Evolutionary conservation across 169 alveolate species (phyloP), one percentile per base, ranked within the genome.

Genomic region (Theileria luwenshuni): DNA sequence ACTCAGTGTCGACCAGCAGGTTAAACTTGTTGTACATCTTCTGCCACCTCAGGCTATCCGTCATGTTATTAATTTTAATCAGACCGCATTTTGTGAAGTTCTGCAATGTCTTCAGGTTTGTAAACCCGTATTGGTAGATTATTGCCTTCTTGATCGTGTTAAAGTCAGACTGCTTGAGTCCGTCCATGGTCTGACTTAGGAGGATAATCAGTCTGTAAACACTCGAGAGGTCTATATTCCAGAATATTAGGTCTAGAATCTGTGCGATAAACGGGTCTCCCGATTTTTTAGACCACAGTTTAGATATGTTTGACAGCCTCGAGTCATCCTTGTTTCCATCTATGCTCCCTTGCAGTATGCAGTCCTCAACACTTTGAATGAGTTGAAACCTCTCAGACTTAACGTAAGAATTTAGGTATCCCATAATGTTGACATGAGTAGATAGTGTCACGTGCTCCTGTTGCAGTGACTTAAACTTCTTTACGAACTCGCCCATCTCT

Each of bases 391-490:
- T 48, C 35, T 89, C 90, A 49, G 88, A 85, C 69, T 90, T 89
- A 6, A 93, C 79, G 38, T 70, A 71, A 25, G 86, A 86, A 65
- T 84, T 79, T 33, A 93, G 65, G 74, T 83, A 90, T 35, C 95
- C 92, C 61, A 95, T 95, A 13, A 94, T 77, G 54, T 93, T 92
- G 27, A 93, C 94, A 77, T 94, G 97, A 0, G 87, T 85, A 3
- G 95, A 83, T 25, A 94, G 91, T n/a, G 94, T 90, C 21, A 91
- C 84, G 68, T 94, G 96, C 59, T 94, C 97, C 77, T 77, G 84
- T 70, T 94, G 97, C 61, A 90, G 85, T 30, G 61, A 84, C 68
- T 93, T 93, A 84, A 94, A 87, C 72, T 86, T 91, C 58, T 86
- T 84, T 75, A 94, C 91, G 69, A 91, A 94, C 21, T 85, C 93